Percentiles rank a stretch among this genome's conserved stretches.
Evolutionary conservation across 805 yeast species (phyloP).

Genomic region (Ogataea sp.): DNA sequence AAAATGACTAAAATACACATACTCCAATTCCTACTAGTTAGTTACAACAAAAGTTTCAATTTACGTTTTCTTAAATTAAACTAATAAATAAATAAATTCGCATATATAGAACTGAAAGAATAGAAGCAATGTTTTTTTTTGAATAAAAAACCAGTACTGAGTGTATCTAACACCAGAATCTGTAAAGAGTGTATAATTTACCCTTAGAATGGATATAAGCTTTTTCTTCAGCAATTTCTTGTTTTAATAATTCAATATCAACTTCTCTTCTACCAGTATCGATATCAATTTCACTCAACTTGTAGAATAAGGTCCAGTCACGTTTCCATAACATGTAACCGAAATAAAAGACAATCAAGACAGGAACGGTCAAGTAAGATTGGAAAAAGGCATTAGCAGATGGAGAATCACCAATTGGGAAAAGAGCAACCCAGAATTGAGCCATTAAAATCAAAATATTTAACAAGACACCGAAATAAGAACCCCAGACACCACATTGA

Average conservation of each 20-base stretch:
- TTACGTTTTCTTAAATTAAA: no score
- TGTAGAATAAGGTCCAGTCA: conserved; percentile 36
- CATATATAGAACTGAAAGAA: no score
- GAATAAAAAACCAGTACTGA: no score
- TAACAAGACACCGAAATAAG: conserved; percentile 51
- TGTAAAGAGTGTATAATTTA: conserved; percentile 40
- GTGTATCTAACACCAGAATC: conserved; percentile 55
- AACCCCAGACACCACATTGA: conserved; percentile 62
- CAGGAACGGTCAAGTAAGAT: conserved; percentile 57
- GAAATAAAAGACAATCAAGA: conserved; percentile 42
- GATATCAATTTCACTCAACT: conserved; percentile 44
- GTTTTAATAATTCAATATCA: conserved; percentile 47
- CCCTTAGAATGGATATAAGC: conserved; percentile 39
- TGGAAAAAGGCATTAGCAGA: conserved; percentile 55
- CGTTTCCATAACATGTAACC: conserved; percentile 29
- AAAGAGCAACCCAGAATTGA: conserved; percentile 78
- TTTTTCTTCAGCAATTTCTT: conserved; percentile 51
- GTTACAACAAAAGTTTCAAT: no score
- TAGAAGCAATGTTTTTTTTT: no score
- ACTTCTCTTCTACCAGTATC: conserved; percentile 57
- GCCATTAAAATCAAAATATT: conserved; percentile 57
- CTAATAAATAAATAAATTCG: no score
- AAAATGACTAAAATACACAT: no score
- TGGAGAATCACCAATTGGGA: conserved; percentile 50
- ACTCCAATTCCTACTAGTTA: no score